Percentiles rank a stretch among this genome's conserved stretches.
These are phyloP conservation scores for Helotiales sp. DNA, from an alignment of 2,329 filamentous ascomycete species.

Conservation along the genomic window DNA sequence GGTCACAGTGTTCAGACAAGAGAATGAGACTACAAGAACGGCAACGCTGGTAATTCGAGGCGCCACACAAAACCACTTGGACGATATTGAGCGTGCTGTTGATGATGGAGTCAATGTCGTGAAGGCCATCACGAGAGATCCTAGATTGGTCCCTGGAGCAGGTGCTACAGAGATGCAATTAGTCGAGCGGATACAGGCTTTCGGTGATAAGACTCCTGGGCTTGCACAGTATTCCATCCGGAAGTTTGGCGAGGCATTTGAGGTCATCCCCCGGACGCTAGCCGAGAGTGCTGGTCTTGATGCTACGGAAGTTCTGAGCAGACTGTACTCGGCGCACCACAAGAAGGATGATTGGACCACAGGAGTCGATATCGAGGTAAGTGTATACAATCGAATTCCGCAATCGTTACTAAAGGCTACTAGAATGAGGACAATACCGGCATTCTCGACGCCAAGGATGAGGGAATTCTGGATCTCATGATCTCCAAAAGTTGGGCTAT, in stretches of 20 bases:
- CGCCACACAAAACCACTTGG: constrained; percentile 96
- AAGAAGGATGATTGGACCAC: constrained; percentile 85
- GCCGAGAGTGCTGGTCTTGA: constrained; percentile 95
- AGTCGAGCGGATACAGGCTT: constrained; percentile 86
- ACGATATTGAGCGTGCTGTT: constrained; percentile 94
- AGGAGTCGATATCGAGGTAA: constrained; percentile 90
- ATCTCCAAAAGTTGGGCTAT: constrained; percentile 96
- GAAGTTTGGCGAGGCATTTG: constrained; percentile 96
- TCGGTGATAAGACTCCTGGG: constrained; percentile 90
- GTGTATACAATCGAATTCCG: constrained; percentile 28
- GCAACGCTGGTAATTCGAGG: constrained; percentile 93
- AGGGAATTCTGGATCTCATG: constrained; percentile 91
- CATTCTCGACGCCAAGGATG: constrained; percentile 81
- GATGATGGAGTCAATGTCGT: constrained; percentile 98
- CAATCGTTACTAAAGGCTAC: constrained; percentile 23
- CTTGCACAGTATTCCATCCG: constrained; percentile 95
- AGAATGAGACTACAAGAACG: constrained; percentile 88
- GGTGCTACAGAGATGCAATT: constrained; percentile 95
- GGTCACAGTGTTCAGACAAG: constrained; percentile 97
- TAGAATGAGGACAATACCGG: constrained; percentile 80
- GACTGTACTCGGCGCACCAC: constrained; percentile 91
- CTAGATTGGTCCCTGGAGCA: constrained; percentile 88
- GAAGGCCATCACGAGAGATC: constrained; percentile 95
- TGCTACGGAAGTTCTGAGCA: constrained; percentile 93
- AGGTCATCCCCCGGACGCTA: constrained; percentile 91